Evolutionary conservation across 2,329 filamentous ascomycete genomes (phyloP), one percentile per base, ranked within the genome.

Genomic region (Aspergillus clavatus): DNA sequence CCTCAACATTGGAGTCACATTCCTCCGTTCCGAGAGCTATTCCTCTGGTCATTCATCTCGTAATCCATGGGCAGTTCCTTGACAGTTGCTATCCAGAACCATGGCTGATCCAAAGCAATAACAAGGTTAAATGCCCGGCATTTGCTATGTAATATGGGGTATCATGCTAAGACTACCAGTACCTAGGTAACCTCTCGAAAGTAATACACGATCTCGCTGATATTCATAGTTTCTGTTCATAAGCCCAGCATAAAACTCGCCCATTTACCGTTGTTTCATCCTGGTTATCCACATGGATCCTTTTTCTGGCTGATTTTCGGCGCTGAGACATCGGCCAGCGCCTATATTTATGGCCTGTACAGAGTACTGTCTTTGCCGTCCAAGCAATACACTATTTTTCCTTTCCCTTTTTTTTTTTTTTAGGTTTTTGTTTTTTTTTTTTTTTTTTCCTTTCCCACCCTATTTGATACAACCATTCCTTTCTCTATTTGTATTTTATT

Each of bases 251-350:
- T n/a, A 33, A 33, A 33, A 16, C 12, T 18, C 18, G 18, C 19
- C 7, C 18, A 28, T 35, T 18, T 18, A 11, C 7, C 4, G 16
- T 35, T 35, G 31, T 35, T 35, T 35, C 31, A 35, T 18, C 16
- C 16, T 35, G 7, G 16, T 5, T 18, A 35, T 18, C 31, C 16
- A 35, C 29, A 31, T 31, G 28, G 28, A 31, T 31, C 28, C 28
- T 31, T 31, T 31, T 16, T 33, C 29, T 33, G 7, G 27, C 54
- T 55, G 46, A 45, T 50, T 55, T 51, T 53, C 48, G 29, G 40
- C 29, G 35, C 21, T 43, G 33, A 43, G 31, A 43, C 44, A 46
- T 45, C 40, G 43, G 38, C 46, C 42, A 35, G 33, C 38, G 21
- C 18, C 42, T 44, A 51, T 43, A n/a, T n/a, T n/a, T n/a, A n/a